Evolutionary conservation across 345 rosid genomes (phyloP).

Genomic region (Eucalyptus globulus): DNA sequence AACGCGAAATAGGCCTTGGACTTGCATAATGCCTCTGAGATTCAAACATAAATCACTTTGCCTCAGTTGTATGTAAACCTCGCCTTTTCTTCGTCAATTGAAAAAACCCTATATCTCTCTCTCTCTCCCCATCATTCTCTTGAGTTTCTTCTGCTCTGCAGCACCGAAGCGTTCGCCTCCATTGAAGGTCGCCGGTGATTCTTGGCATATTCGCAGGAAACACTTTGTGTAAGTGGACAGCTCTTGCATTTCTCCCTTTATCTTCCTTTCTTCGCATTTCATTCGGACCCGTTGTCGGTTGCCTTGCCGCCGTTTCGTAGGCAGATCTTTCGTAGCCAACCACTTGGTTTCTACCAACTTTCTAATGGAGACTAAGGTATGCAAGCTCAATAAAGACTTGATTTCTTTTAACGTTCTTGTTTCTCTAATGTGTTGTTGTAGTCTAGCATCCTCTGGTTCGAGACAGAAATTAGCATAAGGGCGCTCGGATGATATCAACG

Average conservation of each 20-base stretch:
- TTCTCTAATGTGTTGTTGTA: neutral
- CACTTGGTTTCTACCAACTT: neutral
- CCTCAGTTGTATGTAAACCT: neutral
- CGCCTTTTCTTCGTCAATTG: neutral
- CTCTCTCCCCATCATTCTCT: neutral
- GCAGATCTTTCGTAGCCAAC: neutral
- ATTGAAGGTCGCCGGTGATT: neutral
- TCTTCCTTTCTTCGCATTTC: no score
- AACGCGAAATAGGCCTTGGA: no score
- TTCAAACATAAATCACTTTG: neutral
- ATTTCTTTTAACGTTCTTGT: neutral
- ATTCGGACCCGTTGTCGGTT: no score
- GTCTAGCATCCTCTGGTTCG: neutral
- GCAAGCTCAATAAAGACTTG: neutral
- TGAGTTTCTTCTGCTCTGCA: no score
- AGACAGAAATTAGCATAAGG: neutral
- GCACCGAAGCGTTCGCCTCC: neutral
- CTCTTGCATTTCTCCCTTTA: neutral
- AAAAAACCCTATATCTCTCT: no score
- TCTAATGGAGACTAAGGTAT: neutral
- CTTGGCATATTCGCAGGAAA: neutral
- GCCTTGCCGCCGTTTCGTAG: no score
- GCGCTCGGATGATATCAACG: neutral
- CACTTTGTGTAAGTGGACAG: neutral
- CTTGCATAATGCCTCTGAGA: neutral